These are phyloP conservation scores for Diaporthe vaccinii DNA, from an alignment of 2,329 filamentous ascomycete species.

Conservation along the genomic window DNA sequence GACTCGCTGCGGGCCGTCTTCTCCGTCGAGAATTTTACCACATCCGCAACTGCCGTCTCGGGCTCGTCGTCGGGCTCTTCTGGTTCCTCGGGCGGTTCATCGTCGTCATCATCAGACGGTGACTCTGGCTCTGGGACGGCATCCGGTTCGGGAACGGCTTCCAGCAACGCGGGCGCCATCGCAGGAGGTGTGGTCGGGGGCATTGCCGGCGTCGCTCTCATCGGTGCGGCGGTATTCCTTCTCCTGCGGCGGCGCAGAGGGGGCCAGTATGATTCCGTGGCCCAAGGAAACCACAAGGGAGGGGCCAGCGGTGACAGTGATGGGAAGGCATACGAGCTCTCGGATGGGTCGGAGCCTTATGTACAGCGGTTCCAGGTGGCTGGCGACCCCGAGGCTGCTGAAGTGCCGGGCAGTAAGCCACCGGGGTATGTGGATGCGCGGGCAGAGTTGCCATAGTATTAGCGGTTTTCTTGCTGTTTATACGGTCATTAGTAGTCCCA, in stretches of 20 bases:
- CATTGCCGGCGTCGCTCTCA: constrained; percentile 34
- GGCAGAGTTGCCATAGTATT: not conserved
- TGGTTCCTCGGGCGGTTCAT: not conserved
- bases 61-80: not conserved
- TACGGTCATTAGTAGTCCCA: not conserved
- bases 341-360: not conserved
- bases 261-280: not conserved
- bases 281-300: not conserved
- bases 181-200: constrained; percentile 44
- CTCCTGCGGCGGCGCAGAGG: constrained; percentile 40
- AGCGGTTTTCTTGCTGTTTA: not conserved
- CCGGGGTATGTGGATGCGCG: not conserved
- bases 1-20: constrained; percentile 21
- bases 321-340: not conserved
- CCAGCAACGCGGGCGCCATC: constrained; percentile 46
- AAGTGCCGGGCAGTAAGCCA: constrained; percentile 1
- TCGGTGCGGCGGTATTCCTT: constrained; percentile 46
- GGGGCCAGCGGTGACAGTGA: not conserved
- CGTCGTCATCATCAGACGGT: not conserved
- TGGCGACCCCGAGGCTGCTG: not conserved
- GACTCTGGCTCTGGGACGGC: not conserved
- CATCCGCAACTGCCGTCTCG: not conserved
- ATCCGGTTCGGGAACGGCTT: not conserved
- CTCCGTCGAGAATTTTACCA: constrained; percentile 21
- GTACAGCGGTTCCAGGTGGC: not conserved